Evolutionary conservation across 1,284 basidiomycete species (phyloP), one percentile per base, ranked within the genome.

Genomic region (Schizophyllum commune): DNA sequence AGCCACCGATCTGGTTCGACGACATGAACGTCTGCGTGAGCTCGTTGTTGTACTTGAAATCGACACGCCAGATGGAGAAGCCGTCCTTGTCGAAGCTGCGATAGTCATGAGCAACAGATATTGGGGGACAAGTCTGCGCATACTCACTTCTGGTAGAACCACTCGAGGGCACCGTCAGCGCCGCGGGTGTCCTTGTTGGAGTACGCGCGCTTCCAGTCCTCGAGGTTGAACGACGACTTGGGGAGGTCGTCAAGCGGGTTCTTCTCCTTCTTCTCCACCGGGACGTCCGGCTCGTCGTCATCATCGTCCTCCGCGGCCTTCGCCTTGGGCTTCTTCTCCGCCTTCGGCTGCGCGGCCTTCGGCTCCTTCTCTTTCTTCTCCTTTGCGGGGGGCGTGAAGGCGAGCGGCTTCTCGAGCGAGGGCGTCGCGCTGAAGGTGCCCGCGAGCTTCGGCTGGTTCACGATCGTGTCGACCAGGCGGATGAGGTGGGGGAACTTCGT

Each of bases 141-240:
- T 6, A 77, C 85, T 60, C 68, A 93, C 90, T 94, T 88, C 75
- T 92, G 71, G 81, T 95, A 94, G 84, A 96, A 89, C 92, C 92
- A 96, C 73, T 93, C 89, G 22, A 92, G 67, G 56, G 89, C 69
- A 62, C 91, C 91, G 58, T 74, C 86, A 21, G 86, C 66, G 51
- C 89, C 90, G 62, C 91, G 86, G 51, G 96, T 98, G 61, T 98
- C 96, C 77, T 91, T 89, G 89, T 98, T 98, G 69, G 94, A 97
- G 83, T 98, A 98, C 62, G 91, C 89, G 60, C 94, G 88, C 80
- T 98, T 98, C 92, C 93, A 97, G 79, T 98, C 95, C 76, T 98
- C 96, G 62, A 98, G 88, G 80, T 95, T 94, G 81, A 98, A 91
- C 15, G 83, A 78, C 19, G 92, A 94, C 79, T 96, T 96, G 68